Evolutionary conservation across 345 rosid genomes (phyloP).

Genomic region (Salix caprea): DNA sequence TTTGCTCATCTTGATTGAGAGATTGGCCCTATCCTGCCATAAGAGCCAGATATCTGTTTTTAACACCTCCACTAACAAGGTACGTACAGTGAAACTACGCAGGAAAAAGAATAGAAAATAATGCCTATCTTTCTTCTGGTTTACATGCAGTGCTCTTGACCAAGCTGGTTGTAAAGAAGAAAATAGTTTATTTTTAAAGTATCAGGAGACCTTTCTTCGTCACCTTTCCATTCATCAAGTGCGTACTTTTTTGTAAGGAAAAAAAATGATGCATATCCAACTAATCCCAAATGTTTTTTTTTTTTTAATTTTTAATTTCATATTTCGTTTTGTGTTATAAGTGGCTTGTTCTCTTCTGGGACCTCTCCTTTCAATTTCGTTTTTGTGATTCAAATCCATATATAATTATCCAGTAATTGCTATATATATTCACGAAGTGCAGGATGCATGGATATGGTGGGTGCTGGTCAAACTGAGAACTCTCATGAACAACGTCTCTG

Average conservation of each 20-base stretch:
- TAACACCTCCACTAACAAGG: constrained; percentile 1
- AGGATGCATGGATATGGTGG: constrained; percentile 4
- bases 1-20: neutral
- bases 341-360: constrained; percentile 11
- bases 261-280: constrained; percentile 21
- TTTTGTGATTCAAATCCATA: neutral
- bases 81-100: no score
- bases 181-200: neutral
- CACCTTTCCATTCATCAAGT: constrained; percentile 21
- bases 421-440: neutral
- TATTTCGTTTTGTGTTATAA: neutral
- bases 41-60: neutral
- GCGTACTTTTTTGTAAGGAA: neutral
- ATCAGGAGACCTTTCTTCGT: constrained; percentile 18
- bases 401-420: constrained; percentile 23
- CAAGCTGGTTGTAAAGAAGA: neutral
- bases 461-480: constrained; percentile 8
- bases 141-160: neutral
- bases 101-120: neutral
- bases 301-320: neutral
- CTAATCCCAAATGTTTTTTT: constrained; percentile 1
- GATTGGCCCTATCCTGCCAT: neutral
- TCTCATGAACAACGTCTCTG: neutral
- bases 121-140: neutral
- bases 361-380: neutral